phyloP scores from a whole-genome alignment of 208 protist species.

The Porcisia deanei region DNA sequence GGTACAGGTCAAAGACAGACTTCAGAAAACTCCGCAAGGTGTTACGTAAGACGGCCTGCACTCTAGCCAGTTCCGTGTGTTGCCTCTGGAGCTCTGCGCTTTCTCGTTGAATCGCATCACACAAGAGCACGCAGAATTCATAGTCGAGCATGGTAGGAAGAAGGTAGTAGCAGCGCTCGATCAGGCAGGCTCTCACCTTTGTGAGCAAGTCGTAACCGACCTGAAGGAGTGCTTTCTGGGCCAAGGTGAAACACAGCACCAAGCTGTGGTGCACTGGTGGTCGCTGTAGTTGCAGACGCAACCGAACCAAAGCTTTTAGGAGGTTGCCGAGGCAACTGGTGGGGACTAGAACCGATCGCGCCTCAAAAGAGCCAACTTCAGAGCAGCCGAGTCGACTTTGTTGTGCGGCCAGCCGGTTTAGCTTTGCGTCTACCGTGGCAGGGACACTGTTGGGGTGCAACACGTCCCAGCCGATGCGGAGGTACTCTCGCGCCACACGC shows the following conservation, averaged over 20 bases:
- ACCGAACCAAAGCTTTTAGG: slow-evolving; percentile 5
- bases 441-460: slow-evolving; percentile 34
- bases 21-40: slow-evolving; percentile 2
- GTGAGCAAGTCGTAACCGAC: slow-evolving; percentile 32
- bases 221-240: slow-evolving; percentile 20
- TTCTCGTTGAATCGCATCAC: slow-evolving; percentile 7
- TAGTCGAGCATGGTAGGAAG: slow-evolving; percentile 24
- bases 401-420: slow-evolving; percentile 10
- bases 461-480: slow-evolving; percentile 59
- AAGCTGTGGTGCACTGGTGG: not conserved
- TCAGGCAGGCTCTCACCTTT: slow-evolving; percentile 18
- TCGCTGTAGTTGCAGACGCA: not conserved
- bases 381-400: not conserved
- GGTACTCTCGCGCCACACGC: slow-evolving; percentile 30
- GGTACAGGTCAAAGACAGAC: not conserved
- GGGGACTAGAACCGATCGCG: slow-evolving; percentile 4
- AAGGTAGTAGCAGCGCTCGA: slow-evolving; percentile 33
- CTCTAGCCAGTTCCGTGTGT: not conserved
- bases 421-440: slow-evolving; percentile 12
- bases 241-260: slow-evolving; percentile 8
- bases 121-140: slow-evolving; percentile 19
- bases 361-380: not conserved
- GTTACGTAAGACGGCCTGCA: not conserved
- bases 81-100: not conserved
- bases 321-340: slow-evolving; percentile 16